Evolutionary conservation across 164 flowering plant species (phyloP).

Genomic region (Protea cynaroides): DNA sequence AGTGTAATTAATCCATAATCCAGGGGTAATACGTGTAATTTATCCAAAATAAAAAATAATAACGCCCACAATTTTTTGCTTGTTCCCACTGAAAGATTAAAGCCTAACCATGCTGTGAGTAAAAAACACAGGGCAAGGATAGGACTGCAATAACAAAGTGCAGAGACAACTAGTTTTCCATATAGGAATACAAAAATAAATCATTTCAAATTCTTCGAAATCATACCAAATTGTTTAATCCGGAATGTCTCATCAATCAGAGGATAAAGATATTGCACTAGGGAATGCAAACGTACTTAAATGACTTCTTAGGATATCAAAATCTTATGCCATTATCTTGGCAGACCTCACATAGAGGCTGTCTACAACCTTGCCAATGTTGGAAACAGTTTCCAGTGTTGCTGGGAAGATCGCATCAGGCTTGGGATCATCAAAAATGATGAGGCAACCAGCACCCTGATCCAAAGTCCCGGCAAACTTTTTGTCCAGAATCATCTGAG

Average conservation of each 20-base stretch:
- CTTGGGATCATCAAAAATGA: slow-evolving; percentile 57
- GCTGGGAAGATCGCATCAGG: slow-evolving; percentile 56
- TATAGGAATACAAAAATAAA: too few relatives aligned
- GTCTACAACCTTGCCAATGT: slow-evolving; percentile 61
- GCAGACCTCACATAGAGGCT: slow-evolving; percentile 55
- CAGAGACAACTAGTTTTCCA: too few relatives aligned
- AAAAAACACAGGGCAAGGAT: too few relatives aligned
- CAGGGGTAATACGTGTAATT: too few relatives aligned
- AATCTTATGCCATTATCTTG: slow-evolving; percentile 44
- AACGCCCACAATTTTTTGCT: too few relatives aligned
- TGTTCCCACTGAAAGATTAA: too few relatives aligned
- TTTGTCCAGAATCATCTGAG: slow-evolving; percentile 67
- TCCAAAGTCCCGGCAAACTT: slow-evolving; percentile 62
- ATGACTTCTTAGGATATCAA: background rate
- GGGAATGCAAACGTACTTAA: background rate
- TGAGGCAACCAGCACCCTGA: slow-evolving; percentile 64
- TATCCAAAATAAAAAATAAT: too few relatives aligned
- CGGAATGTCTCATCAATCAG: background rate
- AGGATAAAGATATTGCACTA: background rate
- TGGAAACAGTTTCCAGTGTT: slow-evolving; percentile 57
- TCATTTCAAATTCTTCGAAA: too few relatives aligned
- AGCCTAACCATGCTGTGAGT: too few relatives aligned
- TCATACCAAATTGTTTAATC: background rate
- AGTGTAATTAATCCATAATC: too few relatives aligned
- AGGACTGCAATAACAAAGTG: too few relatives aligned